A percentile compares a stretch with the other conserved stretches of the same genome.
phyloP scores from a whole-genome alignment of 495 filamentous ascomycete species.

The Aspergillus ostianus region DNA sequence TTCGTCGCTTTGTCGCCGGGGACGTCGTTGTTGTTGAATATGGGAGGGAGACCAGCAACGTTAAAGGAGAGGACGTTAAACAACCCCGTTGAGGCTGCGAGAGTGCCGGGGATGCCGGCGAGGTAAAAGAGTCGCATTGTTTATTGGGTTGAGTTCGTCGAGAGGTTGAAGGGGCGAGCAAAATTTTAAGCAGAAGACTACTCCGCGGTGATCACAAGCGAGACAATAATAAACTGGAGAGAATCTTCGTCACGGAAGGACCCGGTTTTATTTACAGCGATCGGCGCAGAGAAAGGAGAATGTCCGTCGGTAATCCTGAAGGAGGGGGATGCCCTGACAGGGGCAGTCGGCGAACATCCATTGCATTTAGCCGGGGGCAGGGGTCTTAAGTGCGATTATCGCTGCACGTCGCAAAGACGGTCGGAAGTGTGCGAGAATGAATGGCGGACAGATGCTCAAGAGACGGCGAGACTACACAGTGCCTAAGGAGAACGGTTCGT shows the following conservation, averaged over 20 bases:
- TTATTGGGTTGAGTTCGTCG: background rate
- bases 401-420: background rate
- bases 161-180: background rate
- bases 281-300: background rate
- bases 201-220: background rate
- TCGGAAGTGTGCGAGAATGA: background rate
- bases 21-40: slow-evolving; percentile 51
- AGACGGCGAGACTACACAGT: background rate
- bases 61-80: slow-evolving; percentile 59
- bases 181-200: background rate
- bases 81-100: slow-evolving; percentile 17
- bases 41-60: slow-evolving; percentile 57
- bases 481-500: background rate
- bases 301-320: background rate
- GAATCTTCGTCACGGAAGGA: background rate
- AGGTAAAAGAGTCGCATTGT: background rate
- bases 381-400: background rate
- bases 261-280: background rate
- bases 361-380: background rate
- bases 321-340: too few species aligned
- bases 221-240: background rate
- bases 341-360: background rate
- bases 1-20: slow-evolving; percentile 54
- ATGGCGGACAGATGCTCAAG: background rate
- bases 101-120: background rate